Base-by-base conservation (phyloP, 495 filamentous ascomycete genomes). In the Cercophora sp. region DNA sequence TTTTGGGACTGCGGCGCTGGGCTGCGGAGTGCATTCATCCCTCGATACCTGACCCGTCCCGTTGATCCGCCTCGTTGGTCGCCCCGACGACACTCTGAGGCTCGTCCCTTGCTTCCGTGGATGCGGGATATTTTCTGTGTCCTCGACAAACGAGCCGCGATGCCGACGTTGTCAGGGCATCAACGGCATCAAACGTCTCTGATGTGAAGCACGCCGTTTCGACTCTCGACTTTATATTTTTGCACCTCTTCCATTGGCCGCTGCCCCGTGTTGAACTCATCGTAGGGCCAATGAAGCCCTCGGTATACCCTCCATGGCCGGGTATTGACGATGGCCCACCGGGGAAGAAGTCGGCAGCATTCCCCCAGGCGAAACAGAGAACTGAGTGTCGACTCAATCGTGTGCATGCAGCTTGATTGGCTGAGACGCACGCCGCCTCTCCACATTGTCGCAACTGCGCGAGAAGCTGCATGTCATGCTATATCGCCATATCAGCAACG, bases 231-330 rank as follows among this genome's bases (percentile, higher is more conserved):
- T n/a, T n/a, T n/a, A n/a, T n/a, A 54, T 51, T 61, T 44, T 60
- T 52, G 57, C 42, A 55, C 32, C 50, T 11, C 23, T 32, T 57
- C 39, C 51, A 64, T 68, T 68, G 62, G 62, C 42, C 37, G n/a
- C n/a, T n/a, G n/a, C n/a, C n/a, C n/a, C n/a, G n/a, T n/a, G n/a
- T n/a, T n/a, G n/a, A n/a, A n/a, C n/a, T n/a, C n/a, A n/a, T n/a
- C n/a, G n/a, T 10, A 35, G 15, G 20, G 41, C 62, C 60, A 64
- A 66, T 66, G 57, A 41, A 26, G 29, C 37, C 26, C 27, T 27
- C 41, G 36, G 48, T 64, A 65, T 68, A 68, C 65, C 65, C 60
- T 65, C 59, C 64, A n/a, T 50, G 52, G 19, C 24, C 47, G 37
- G 44, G 29, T 47, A 58, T 47, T 49, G 52, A 57, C 41, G 22